A percentile compares a stretch with the other conserved stretches of the same genome.
Evolutionary conservation across 1,284 basidiomycete genomes (phyloP).

Genomic region (Pseudozyma flocculosa): DNA sequence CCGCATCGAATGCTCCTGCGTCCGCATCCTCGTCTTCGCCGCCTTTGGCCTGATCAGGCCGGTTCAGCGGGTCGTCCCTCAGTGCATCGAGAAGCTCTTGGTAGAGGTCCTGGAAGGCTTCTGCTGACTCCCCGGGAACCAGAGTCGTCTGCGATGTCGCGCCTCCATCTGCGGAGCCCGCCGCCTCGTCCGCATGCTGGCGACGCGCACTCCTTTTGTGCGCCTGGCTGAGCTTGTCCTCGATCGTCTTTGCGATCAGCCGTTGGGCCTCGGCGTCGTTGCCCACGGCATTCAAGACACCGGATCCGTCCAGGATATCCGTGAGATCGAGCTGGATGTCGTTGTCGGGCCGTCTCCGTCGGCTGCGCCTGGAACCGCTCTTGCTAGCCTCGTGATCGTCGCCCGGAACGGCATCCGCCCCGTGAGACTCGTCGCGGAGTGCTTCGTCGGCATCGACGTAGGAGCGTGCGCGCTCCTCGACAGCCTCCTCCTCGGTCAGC

Average conservation of each 20-base stretch:
- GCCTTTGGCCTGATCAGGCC: background rate
- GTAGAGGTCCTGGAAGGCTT: background rate
- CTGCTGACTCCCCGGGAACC: too few relatives aligned
- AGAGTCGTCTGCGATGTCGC: too few relatives aligned
- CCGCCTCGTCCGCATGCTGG: background rate
- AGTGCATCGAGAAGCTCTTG: background rate
- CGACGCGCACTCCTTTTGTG: slow-evolving; percentile 9
- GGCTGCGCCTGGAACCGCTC: slow-evolving; percentile 1
- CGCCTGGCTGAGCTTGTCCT: slow-evolving; percentile 14
- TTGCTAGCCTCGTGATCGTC: too few relatives aligned
- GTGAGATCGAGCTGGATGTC: slow-evolving; percentile 21
- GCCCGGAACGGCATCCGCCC: background rate
- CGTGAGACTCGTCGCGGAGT: slow-evolving; percentile 7
- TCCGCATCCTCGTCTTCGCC: too few relatives aligned
- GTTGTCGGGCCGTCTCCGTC: slow-evolving; percentile 2
- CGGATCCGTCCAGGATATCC: slow-evolving; percentile 10
- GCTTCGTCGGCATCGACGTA: slow-evolving; percentile 1
- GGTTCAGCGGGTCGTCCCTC: background rate
- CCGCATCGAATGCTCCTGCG: too few relatives aligned
- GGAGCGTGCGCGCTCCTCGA: background rate
- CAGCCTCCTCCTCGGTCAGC: slow-evolving; percentile 2
- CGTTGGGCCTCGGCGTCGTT: background rate
- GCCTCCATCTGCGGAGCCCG: too few relatives aligned
- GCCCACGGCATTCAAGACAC: too few relatives aligned
- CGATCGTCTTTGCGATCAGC: slow-evolving; percentile 15